Conservation (phyloP, 306 rosid species). For the Trifolium fragiferum region DNA sequence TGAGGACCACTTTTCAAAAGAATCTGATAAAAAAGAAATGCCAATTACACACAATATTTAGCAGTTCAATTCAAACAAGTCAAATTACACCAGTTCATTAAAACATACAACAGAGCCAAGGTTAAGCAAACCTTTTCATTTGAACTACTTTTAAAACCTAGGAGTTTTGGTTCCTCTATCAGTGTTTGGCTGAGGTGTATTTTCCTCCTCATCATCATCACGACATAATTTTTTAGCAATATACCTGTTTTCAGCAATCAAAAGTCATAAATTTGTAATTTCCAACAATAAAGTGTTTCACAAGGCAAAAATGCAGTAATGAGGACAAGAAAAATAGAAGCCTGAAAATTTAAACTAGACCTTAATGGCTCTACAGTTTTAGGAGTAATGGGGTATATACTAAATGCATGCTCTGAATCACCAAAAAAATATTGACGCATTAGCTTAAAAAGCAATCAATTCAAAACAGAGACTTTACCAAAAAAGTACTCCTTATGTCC, state of each 20-base stretch:
- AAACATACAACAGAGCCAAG: slow-evolving; percentile 29
- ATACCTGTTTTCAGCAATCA: slow-evolving; percentile 62
- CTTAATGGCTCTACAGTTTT: not conserved
- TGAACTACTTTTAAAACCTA: slow-evolving; percentile 72
- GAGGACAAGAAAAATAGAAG: not conserved
- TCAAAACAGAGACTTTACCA: slow-evolving; percentile 3
- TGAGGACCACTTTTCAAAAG: slow-evolving; percentile 86
- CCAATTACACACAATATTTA: slow-evolving; percentile 38
- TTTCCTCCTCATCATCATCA: slow-evolving; percentile 75
- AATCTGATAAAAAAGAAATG: slow-evolving; percentile 55
- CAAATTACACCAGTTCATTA: slow-evolving; percentile 17
- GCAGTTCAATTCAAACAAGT: slow-evolving; percentile 32
- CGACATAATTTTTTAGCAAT: slow-evolving; percentile 77
- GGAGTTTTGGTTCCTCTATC: slow-evolving; percentile 72
- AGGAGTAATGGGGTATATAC: not conserved
- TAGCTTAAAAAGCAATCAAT: not conserved
- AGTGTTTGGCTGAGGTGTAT: slow-evolving; percentile 43
- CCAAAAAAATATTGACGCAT: not conserved
- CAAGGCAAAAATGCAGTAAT: not conserved
- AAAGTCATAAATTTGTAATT: slow-evolving; percentile 14
- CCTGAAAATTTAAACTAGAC: not conserved
- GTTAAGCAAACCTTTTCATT: slow-evolving; percentile 68
- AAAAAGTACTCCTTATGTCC: too few species aligned
- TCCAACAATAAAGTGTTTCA: slow-evolving; percentile 1
- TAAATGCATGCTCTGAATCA: slow-evolving; percentile 1